These are phyloP conservation scores for Friedmanniomyces endolithicus DNA, from an alignment of 495 filamentous ascomycete species.

Conservation along the genomic window DNA sequence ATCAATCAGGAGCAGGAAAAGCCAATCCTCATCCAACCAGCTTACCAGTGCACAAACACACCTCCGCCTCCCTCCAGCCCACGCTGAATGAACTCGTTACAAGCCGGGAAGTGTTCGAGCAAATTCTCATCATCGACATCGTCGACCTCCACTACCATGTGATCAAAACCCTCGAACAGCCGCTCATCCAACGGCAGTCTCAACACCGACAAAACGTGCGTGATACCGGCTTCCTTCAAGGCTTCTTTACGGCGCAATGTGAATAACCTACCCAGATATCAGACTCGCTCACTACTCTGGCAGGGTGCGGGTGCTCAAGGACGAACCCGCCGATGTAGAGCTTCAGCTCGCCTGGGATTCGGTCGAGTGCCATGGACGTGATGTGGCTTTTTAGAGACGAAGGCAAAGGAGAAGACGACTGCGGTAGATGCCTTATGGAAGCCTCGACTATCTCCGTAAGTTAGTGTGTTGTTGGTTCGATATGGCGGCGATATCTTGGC, in stretches of 20 bases:
- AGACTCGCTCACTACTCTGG: neutral
- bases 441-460: no score
- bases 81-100: constrained; percentile 68
- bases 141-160: constrained; percentile 70
- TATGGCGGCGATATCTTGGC: no score
- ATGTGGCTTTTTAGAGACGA: neutral
- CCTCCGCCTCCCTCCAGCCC: constrained; percentile 55
- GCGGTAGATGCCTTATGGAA: no score
- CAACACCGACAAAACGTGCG: constrained; percentile 80
- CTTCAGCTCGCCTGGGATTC: constrained; percentile 56
- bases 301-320: neutral
- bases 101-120: constrained; percentile 61
- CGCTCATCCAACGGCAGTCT: constrained; percentile 44
- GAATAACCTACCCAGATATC: constrained; percentile 48
- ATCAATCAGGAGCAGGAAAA: no score
- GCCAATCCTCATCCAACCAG: no score
- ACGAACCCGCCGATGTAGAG: constrained; percentile 80
- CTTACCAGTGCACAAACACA: constrained; percentile 66
- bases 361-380: constrained; percentile 31
- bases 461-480: no score
- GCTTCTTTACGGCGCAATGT: constrained; percentile 54
- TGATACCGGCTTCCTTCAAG: constrained; percentile 61
- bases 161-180: constrained; percentile 47
- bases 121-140: constrained; percentile 81
- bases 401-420: no score